Base-by-base conservation (phyloP, 768 basidiomycete species). In the Floccularia luteovirens region DNA sequence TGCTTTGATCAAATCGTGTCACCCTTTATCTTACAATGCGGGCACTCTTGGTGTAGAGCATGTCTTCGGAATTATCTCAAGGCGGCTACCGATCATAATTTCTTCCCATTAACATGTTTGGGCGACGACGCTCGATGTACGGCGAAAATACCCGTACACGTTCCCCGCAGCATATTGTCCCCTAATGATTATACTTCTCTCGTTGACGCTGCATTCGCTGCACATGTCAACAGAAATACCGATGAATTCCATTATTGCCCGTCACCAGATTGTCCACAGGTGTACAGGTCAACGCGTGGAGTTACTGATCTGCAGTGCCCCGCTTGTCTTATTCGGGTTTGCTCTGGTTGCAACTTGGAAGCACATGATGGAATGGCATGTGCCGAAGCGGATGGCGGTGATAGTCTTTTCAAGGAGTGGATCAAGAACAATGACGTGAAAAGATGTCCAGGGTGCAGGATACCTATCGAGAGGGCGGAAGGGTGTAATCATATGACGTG, bases 401-500 rank as follows among this genome's bases (percentile, higher is more conserved):
- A 77, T 41, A 58, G 61, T 33, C 58, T 77, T 5, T 85, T 85
- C 67, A 60, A 69, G 39, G 68, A 72, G 43, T 90, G 87, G 87
- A 67, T 71, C 42, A 59, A 55, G 46, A 55, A 55, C 25, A 72
- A 83, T 47, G 76, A 80, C 47, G 82, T 87, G 40, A 84, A 88
- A 63, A 62, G 67, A 23, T 90, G 87, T 54, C 87, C 87, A 1
- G 70, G 71, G 0, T 90, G 87, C 62, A 72, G 72, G 39, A 69
- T 72, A 5, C 67, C 72, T 4, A 88, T 90, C 47, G 83, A 90
- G 58, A 76, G 80, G 28, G 63, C 61, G 21, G 81, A 77, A 45
- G 87, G 87, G 0, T 90, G 87, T 58, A 83, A 90, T 59, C 87
- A 90, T 55, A 77, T 90, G 70, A 79, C 74, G n/a, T 90, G 87